Evolutionary conservation across 2,329 filamentous ascomycete genomes (phyloP), one percentile per base, ranked within the genome.

Genomic region (Madurella fahalii): DNA sequence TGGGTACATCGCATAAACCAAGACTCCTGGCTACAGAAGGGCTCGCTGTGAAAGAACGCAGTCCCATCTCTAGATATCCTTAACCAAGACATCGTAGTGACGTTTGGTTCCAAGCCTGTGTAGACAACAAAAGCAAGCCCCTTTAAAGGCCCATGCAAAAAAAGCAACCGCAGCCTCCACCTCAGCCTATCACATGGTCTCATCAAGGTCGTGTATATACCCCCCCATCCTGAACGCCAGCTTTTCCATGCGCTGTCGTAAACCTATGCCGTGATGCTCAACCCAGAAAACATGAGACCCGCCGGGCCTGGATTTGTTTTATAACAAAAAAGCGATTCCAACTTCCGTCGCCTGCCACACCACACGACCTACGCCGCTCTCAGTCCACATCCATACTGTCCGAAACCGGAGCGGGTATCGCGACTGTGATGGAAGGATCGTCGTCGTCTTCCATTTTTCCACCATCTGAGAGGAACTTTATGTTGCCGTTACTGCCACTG

Each of bases 371-470:
- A 12, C 15, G 16, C 44, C 9, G n/a, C 17, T 16, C n/a, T 62
- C 52, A 64, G 40, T 64, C 64, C 15, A 64, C 56, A 50, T 64
- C 61, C 63, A 65, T 64, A 20, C 42, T 54, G 5, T 60, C 60
- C 12, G 49, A 45, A 5, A 57, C 47, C n/a, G 52, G 45, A 7
- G 51, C 43, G 11, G 64, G 56, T 37, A 65, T 57, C 2, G 62
- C 63, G 16, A 66, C 64, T 4, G 63, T 64, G 16, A 66, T 66
- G 17, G 64, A 65, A 8, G 64, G 63, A 31, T 64, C 60, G 13
- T 66, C 64, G 41, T 66, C 64, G 16, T 64, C 63, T 16, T 59
- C 53, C 12, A 39, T n/a, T 17, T 55, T 52, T 41, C 57, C 55
- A 8, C 44, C 56, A 12, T 48, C 47, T 18, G 57, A 57, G 9